Percentiles rank a stretch among this genome's conserved stretches.
Conservation (phyloP, 352 stramenopile genomes). For the Phytophthora idaei region DNA sequence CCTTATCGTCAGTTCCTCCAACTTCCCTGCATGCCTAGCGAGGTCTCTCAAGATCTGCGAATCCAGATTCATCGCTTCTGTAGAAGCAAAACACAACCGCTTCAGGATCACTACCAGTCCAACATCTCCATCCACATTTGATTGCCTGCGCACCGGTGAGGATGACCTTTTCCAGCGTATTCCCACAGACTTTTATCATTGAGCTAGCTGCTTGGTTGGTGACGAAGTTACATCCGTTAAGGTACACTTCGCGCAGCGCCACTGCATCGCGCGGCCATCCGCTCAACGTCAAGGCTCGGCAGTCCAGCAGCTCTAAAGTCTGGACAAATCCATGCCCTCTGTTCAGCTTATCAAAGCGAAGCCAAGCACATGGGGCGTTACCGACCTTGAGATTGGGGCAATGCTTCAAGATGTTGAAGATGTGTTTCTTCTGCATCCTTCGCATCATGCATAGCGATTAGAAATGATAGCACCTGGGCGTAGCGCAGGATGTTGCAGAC, state of each 20-base stretch:
- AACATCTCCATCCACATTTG: not conserved
- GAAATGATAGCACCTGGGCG: conserved; percentile 13
- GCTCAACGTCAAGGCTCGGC: conserved; percentile 49
- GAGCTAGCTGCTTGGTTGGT: conserved; percentile 47
- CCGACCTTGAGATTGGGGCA: conserved; percentile 44
- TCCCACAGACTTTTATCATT: conserved; percentile 46
- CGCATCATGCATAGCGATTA: conserved; percentile 14
- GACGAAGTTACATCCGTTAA: conserved; percentile 60
- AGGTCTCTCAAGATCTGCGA: conserved; percentile 51
- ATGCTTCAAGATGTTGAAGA: conserved; percentile 47
- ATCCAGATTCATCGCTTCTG: conserved; percentile 49
- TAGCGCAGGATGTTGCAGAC: not conserved
- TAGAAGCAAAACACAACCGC: conserved; percentile 9
- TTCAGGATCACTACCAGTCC: conserved; percentile 1
- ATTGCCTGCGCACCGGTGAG: conserved; percentile 43
- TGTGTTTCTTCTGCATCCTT: conserved; percentile 61
- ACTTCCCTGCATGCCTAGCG: conserved; percentile 28
- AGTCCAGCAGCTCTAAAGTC: conserved; percentile 69
- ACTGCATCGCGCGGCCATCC: conserved; percentile 42
- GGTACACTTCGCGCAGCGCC: conserved; percentile 43
- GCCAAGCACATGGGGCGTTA: not conserved
- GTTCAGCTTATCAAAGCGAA: conserved; percentile 12
- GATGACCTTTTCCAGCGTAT: conserved; percentile 42
- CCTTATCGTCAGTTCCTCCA: conserved; percentile 63
- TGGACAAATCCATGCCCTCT: conserved; percentile 13